Base-by-base conservation (phyloP, 495 filamentous ascomycete species). In the Annulohypoxylon bovei region DNA sequence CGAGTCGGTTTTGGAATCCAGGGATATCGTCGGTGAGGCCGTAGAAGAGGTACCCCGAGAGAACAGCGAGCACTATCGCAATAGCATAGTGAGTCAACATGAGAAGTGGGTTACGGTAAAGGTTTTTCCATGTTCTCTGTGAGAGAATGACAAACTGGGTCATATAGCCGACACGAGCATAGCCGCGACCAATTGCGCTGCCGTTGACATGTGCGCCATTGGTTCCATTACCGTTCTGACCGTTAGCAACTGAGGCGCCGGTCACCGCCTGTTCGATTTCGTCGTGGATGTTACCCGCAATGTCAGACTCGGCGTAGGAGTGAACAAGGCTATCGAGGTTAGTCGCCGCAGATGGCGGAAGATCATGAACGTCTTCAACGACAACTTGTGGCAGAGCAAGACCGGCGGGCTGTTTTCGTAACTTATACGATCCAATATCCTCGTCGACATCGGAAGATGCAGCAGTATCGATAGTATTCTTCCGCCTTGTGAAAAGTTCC, bases 31-130 rank as follows among this genome's bases (percentile, higher is more conserved):
- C 92, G 20, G 92, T 97, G 67, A 99, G 81, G 6, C 96, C 95
- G 68, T 97, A 99, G 85, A 98, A 99, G 22, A 99, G 88, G 77
- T 90, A 98, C 16, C 95, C 95, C 32, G 93, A 94, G 54, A 99
- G 89, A 25, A 97, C 94, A 16, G 94, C 95, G 11, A 99, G 87
- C 1, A 98, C 20, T 67, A 99, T 98, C 20, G 95, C 92, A 70
- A 98, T 98, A n/a, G 94, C 95, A 77, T 99, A 99, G 81, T 99
- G 95, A 0, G 96, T 97, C 50, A 99, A 86, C 95, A 99, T 99
- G 47, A 99, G 82, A 89, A 98, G 94, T 16, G 95, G 95, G 78
- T 99, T 98, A 39, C 95, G 89, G 81, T 99, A 98, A 2, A 99
- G 88, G 73, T 99, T 99, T 65, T 90, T 91, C 96, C 96, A 98